These are phyloP conservation scores for Schrenkiella parvula DNA, from an alignment of 345 rosid genomes.

Conservation along the genomic window DNA sequence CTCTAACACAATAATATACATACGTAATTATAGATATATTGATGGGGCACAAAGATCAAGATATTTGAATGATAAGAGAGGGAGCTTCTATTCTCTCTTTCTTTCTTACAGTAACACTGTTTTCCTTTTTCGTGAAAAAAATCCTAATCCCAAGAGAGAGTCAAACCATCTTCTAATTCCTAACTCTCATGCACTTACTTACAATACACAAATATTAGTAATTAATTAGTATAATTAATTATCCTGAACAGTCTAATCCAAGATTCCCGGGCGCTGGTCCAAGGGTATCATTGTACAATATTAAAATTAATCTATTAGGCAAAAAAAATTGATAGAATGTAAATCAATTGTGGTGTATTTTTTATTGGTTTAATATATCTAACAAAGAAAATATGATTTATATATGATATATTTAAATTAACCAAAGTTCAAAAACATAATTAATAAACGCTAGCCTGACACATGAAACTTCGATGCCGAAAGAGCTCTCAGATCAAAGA, in stretches of 20 bases:
- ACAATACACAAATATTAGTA: not conserved
- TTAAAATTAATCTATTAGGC: not conserved
- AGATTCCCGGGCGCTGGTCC: conserved; percentile 32
- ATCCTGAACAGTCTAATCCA: conserved; percentile 6
- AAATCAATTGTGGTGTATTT: not conserved
- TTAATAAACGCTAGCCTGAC: conserved; percentile 22
- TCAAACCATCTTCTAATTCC: conserved; percentile 20
- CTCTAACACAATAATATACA: not conserved
- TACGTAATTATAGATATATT: not conserved
- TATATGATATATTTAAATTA: not conserved
- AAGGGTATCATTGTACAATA: conserved; percentile 6
- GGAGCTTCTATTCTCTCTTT: conserved; percentile 35
- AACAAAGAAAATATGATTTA: not conserved
- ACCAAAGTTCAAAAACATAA: not conserved
- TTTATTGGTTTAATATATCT: not conserved
- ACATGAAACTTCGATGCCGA: conserved; percentile 38
- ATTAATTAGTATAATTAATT: not conserved
- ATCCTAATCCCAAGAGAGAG: conserved; percentile 32
- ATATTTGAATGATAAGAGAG: not conserved
- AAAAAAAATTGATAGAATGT: not conserved
- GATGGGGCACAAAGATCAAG: conserved; percentile 16
- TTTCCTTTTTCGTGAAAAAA: not conserved
- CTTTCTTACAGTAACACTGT: conserved; percentile 5
- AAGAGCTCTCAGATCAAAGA: conserved; percentile 28
- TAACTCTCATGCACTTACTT: conserved; percentile 28